These are phyloP conservation scores for Cordyceps farinosa DNA, from an alignment of 2,329 filamentous ascomycete genomes.

Conservation along the genomic window DNA sequence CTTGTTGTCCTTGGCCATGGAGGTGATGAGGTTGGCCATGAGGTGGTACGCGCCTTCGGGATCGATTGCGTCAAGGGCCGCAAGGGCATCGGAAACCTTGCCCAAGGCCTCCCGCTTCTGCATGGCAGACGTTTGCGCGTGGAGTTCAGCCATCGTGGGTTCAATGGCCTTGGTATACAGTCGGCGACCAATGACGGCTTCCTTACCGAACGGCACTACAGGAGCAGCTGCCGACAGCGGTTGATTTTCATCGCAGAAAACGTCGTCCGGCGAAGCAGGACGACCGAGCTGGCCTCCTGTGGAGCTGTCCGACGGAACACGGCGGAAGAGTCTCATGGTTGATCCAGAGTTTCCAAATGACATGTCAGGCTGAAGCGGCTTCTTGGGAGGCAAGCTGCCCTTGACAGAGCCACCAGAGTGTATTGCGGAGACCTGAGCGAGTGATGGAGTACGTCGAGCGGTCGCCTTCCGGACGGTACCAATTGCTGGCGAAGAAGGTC, in stretches of 20 bases:
- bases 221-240: slow-evolving; percentile 45
- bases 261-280: slow-evolving; percentile 37
- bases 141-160: slow-evolving; percentile 76
- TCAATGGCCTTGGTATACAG: slow-evolving; percentile 80
- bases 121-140: slow-evolving; percentile 68
- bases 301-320: slow-evolving; percentile 70
- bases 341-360: slow-evolving; percentile 92
- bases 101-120: slow-evolving; percentile 79
- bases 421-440: slow-evolving; percentile 33
- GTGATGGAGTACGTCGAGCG: slow-evolving; percentile 45
- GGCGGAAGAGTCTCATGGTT: slow-evolving; percentile 85
- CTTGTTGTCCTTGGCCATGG: slow-evolving; percentile 66
- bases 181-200: slow-evolving; percentile 75
- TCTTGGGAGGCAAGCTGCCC: slow-evolving; percentile 53
- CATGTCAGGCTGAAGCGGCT: slow-evolving; percentile 82
- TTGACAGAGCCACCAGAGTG: slow-evolving; percentile 39
- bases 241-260: slow-evolving; percentile 61
- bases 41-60: slow-evolving; percentile 88
- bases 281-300: slow-evolving; percentile 38
- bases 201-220: slow-evolving; percentile 65
- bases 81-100: slow-evolving; percentile 80
- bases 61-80: slow-evolving; percentile 77
- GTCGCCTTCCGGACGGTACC: slow-evolving; percentile 61
- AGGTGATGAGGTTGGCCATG: slow-evolving; percentile 72
- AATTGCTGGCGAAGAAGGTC: slow-evolving; percentile 50